Evolutionary conservation across 2,329 filamentous ascomycete genomes (phyloP), one percentile per base, ranked within the genome.

Genomic region (Pseudogymnoascus sp.): DNA sequence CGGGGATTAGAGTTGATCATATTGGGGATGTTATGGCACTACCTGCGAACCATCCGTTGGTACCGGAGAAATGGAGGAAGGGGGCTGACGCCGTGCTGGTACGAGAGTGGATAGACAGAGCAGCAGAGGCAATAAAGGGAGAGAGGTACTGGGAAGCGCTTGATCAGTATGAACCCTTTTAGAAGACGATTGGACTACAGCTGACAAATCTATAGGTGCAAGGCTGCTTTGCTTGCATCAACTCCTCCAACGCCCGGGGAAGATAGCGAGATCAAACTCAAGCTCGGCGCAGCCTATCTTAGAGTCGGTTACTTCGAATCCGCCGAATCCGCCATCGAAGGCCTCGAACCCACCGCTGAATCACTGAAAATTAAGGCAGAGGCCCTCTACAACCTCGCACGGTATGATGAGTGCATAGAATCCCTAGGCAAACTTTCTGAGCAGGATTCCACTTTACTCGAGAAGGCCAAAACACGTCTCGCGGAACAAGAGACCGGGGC

Each of bases 301-400:
- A 69, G 86, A 88, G 0, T 85, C 85, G 0, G 84, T 86, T 72
- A 83, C 85, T 70, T 89, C 86, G 67, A 88, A 87, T 86, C 86
- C 88, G 67, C 89, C 86, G 67, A 88, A 88, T 84, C 85, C 88
- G 19, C 85, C 79, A 70, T 87, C 82, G 63, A 74, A 63, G 7
- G 67, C 61, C 10, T 72, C 67, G 50, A 35, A 1, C 10, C 29
- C 3, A 56, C n/a, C 29, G 29, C 50, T 4, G 50, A 56, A 35
- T 56, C 11, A 4, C 29, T 56, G 11, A 33, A 35, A 5, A 33
- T 56, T 1, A 33, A 33, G 21, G 50, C 50, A 21, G 26, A 56
- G 21, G 50, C 16, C 8, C 19, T 56, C 8, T 56, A 56, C 8
- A 56, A 33, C 8, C 50, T 56, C 16, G 50, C 50, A 35, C 50